These are phyloP conservation scores for Globisporangium apiculatum DNA, from an alignment of 352 stramenopile genomes.

Conservation along the genomic window DNA sequence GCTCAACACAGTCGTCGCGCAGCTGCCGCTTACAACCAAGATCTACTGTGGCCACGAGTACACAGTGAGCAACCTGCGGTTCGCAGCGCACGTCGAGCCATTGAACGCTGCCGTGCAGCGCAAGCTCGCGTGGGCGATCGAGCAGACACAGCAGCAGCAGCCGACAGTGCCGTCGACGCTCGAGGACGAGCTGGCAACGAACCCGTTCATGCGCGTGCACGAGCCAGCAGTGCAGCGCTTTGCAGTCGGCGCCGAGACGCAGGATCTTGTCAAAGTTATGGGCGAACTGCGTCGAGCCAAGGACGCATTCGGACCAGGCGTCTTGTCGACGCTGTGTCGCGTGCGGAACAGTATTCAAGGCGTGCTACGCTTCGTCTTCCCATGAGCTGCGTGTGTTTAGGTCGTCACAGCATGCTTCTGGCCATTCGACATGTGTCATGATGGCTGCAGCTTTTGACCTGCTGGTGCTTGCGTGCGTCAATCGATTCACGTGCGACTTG, in stretches of 20 bases:
- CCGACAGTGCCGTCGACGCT: constrained; percentile 89
- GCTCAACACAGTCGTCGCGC: constrained; percentile 71
- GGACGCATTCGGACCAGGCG: constrained; percentile 31
- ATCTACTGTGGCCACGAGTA: constrained; percentile 94
- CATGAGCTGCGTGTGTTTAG: too few relatives aligned
- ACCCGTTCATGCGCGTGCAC: constrained; percentile 76
- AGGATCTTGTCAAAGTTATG: constrained; percentile 56
- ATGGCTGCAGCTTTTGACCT: too few relatives aligned
- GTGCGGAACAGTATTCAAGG: too few relatives aligned
- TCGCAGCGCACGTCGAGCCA: constrained; percentile 86
- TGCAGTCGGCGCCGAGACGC: constrained; percentile 14
- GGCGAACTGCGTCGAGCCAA: constrained; percentile 42
- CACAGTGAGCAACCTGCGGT: constrained; percentile 85
- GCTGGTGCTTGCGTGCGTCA: too few relatives aligned
- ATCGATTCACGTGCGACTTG: too few relatives aligned
- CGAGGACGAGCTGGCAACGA: constrained; percentile 58
- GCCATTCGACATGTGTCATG: too few relatives aligned
- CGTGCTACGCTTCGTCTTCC: too few relatives aligned
- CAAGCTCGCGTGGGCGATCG: constrained; percentile 32
- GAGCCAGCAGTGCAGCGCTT: constrained; percentile 46
- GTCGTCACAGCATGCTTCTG: too few relatives aligned
- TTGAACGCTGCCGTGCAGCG: constrained; percentile 54
- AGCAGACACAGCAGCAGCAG: constrained; percentile 27
- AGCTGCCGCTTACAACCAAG: constrained; percentile 56
- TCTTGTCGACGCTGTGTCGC: too few relatives aligned